Conservation (phyloP, 176 grass and related monocot genomes). For the Eragrostis nindensis region DNA sequence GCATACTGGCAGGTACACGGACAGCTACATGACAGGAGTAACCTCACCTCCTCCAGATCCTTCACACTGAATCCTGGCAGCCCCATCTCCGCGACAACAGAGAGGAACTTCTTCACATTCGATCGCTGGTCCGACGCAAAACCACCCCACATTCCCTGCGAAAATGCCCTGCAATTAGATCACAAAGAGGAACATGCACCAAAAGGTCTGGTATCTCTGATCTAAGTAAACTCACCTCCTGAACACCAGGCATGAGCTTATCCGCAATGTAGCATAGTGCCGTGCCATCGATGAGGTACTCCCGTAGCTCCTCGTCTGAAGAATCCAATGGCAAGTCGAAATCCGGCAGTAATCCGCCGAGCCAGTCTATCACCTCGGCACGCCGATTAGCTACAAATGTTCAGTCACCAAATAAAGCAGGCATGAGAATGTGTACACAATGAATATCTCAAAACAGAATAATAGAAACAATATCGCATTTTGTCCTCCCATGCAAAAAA, state of each 20-base stretch:
- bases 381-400: conserved; percentile 60
- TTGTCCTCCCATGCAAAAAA: neutral
- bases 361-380: conserved; percentile 85
- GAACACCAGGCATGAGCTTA: conserved; percentile 55
- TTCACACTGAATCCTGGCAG: conserved; percentile 73
- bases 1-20: neutral
- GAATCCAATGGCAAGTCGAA: conserved; percentile 72
- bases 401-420: conserved; percentile 13
- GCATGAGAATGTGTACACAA: neutral
- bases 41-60: conserved; percentile 83
- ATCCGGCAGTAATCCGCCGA: conserved; percentile 64
- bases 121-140: conserved; percentile 60
- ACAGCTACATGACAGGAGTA: conserved; percentile 35
- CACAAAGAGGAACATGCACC: conserved; percentile 22
- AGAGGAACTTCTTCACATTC: conserved; percentile 87
- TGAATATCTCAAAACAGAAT: neutral
- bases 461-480: neutral
- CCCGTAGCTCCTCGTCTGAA: conserved; percentile 80
- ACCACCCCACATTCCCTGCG: conserved; percentile 59
- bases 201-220: conserved; percentile 30
- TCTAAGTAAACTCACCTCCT: conserved; percentile 57
- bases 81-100: conserved; percentile 71
- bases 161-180: conserved; percentile 26
- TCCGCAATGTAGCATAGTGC: conserved; percentile 74
- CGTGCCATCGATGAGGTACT: conserved; percentile 69